These are phyloP conservation scores for Pulveroboletus sp. DNA, from an alignment of 768 basidiomycete species.

Conservation along the genomic window DNA sequence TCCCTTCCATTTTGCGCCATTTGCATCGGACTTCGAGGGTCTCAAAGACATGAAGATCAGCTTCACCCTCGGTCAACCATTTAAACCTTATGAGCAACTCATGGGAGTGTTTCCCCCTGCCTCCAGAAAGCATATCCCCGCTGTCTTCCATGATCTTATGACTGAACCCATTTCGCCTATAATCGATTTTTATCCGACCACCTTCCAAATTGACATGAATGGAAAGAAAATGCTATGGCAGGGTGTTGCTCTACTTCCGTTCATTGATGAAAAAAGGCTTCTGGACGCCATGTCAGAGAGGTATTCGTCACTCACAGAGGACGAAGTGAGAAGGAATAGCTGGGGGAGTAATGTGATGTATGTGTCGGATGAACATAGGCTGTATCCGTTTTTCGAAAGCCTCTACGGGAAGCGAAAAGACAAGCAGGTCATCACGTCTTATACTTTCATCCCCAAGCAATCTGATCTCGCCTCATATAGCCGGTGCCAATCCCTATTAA, in stretches of 20 bases:
- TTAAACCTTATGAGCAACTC: slow-evolving; percentile 95
- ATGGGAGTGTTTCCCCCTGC: slow-evolving; percentile 95
- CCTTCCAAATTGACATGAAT: slow-evolving; percentile 98
- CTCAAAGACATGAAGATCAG: slow-evolving; percentile 72
- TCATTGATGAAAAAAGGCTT: slow-evolving; percentile 84
- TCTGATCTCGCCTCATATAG: slow-evolving; percentile 39
- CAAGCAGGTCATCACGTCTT: slow-evolving; percentile 49
- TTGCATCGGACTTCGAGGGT: slow-evolving; percentile 89
- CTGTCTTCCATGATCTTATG: slow-evolving; percentile 85
- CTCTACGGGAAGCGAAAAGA: slow-evolving; percentile 88
- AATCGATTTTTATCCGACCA: slow-evolving; percentile 89
- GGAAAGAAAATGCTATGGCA: slow-evolving; percentile 99
- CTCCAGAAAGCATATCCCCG: slow-evolving; percentile 86
- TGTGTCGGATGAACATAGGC: slow-evolving; percentile 74
- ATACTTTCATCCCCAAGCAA: neutral
- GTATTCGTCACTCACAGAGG: slow-evolving; percentile 66
- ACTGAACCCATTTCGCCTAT: slow-evolving; percentile 82
- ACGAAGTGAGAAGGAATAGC: slow-evolving; percentile 77
- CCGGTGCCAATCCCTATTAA: slow-evolving; percentile 65
- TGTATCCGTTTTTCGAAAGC: slow-evolving; percentile 84
- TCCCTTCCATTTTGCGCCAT: slow-evolving; percentile 97
- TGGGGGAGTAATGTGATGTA: slow-evolving; percentile 84
- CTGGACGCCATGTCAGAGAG: slow-evolving; percentile 74
- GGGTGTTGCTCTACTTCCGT: slow-evolving; percentile 92
- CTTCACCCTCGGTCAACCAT: slow-evolving; percentile 80